Conservation (phyloP, 352 stramenopile genomes). For the Globisporangium radiosum region DNA sequence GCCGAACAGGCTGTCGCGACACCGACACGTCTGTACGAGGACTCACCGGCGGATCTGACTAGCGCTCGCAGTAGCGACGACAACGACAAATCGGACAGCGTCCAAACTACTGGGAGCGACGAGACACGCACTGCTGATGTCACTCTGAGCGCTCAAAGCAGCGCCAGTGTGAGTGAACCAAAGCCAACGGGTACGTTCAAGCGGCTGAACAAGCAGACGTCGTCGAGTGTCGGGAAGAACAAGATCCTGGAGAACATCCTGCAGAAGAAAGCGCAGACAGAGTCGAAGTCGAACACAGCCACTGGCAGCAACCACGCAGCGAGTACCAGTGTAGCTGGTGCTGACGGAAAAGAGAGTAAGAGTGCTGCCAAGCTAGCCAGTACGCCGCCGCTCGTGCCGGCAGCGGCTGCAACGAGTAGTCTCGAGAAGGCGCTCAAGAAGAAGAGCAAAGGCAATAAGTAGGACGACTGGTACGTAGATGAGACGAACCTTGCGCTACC, state of each 20-base stretch:
- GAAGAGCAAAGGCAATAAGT: neutral
- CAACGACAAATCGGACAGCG: too few species aligned
- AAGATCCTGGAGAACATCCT: constrained; percentile 31
- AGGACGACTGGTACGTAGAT: neutral
- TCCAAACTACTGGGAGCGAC: neutral
- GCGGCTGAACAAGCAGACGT: constrained; percentile 30
- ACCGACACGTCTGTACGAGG: too few species aligned
- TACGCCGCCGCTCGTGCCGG: constrained; percentile 13
- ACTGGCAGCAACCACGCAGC: constrained; percentile 1
- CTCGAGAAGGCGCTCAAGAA: constrained; percentile 46
- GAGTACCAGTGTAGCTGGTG: neutral
- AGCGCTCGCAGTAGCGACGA: neutral
- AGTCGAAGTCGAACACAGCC: neutral
- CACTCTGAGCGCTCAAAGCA: neutral
- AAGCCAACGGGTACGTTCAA: constrained; percentile 35
- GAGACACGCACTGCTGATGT: neutral
- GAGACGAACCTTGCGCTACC: too few species aligned
- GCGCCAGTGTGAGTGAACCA: neutral
- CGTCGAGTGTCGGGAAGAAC: constrained; percentile 21
- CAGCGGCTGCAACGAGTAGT: constrained; percentile 20
- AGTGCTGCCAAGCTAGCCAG: neutral
- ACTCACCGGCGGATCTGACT: too few species aligned
- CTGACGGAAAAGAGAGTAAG: too few species aligned
- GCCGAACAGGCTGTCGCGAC: too few species aligned
- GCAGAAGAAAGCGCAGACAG: constrained; percentile 17